phyloP scores from a whole-genome alignment of 2,329 filamentous ascomycete species.

The Coniochaeta prunicola region DNA sequence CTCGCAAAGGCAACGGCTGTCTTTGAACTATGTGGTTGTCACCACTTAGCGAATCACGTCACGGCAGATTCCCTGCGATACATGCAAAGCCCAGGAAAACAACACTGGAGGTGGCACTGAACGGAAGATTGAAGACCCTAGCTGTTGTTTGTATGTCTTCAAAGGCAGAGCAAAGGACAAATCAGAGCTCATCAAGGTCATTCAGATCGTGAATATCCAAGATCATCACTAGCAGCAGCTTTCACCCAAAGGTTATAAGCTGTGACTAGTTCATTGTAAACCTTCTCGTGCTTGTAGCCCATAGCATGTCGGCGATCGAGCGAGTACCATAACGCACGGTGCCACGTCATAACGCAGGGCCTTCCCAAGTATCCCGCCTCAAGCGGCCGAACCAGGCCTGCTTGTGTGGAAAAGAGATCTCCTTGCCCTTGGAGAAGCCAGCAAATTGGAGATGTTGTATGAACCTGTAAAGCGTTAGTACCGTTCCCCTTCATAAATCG shows the following conservation, averaged over 20 bases:
- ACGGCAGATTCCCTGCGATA: not conserved
- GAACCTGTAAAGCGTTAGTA: conserved; percentile 38
- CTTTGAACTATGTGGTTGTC: not conserved
- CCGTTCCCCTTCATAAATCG: not conserved
- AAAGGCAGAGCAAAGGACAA: too few species aligned
- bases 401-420: conserved; percentile 86
- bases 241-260: too few species aligned
- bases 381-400: conserved; percentile 82
- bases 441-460: conserved; percentile 62
- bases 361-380: conserved; percentile 71
- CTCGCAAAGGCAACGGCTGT: not conserved
- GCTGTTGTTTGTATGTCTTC: too few species aligned
- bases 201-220: too few species aligned
- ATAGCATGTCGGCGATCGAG: not conserved
- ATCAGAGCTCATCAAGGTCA: too few species aligned
- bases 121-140: too few species aligned
- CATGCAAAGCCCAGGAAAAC: too few species aligned
- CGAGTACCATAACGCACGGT: not conserved
- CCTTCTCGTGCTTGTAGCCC: not conserved
- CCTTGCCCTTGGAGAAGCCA: conserved; percentile 81
- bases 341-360: conserved; percentile 46
- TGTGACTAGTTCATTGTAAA: not conserved
- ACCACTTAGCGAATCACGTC: not conserved
- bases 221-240: too few species aligned
- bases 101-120: too few species aligned